Conservation (phyloP, 306 rosid genomes). For the Pyrus bretschneideri region DNA sequence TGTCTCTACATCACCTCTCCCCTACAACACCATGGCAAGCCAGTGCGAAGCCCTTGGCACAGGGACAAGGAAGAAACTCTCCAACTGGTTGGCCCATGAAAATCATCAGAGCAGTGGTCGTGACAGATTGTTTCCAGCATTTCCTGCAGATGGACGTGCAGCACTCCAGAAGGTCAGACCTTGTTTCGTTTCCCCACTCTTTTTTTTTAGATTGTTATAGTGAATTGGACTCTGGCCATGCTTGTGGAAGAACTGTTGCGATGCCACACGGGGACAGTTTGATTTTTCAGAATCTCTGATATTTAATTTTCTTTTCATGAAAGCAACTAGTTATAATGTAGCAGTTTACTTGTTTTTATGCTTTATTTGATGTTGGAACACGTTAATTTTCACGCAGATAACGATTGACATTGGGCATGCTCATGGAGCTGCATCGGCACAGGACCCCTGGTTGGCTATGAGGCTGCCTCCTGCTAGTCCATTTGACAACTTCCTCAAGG, state of each 20-base stretch:
- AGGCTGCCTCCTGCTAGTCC: slow-evolving; percentile 98
- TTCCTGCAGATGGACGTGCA: slow-evolving; percentile 25
- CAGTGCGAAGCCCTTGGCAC: slow-evolving; percentile 94
- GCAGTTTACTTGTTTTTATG: neutral
- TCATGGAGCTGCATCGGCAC: slow-evolving; percentile 25
- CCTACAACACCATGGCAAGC: slow-evolving; percentile 90
- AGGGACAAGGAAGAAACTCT: slow-evolving; percentile 77
- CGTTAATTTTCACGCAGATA: slow-evolving; percentile 25
- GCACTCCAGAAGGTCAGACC: slow-evolving; percentile 46
- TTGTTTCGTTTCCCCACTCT: neutral
- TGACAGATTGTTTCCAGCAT: slow-evolving; percentile 28
- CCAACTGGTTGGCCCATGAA: slow-evolving; percentile 85
- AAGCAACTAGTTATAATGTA: neutral
- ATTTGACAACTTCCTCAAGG: slow-evolving; percentile 91
- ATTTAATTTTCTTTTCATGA: neutral
- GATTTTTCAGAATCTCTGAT: neutral
- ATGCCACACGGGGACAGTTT: neutral
- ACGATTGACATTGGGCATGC: slow-evolving; percentile 22
- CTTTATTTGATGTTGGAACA: neutral
- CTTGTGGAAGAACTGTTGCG: neutral
- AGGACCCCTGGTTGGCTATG: slow-evolving; percentile 57
- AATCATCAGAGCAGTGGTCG: slow-evolving; percentile 35
- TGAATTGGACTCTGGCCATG: neutral
- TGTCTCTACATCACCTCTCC: slow-evolving; percentile 75
- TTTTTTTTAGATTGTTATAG: neutral